Conservation (phyloP, 2,329 filamentous ascomycete genomes). For the Fonsecaea monophora region DNA sequence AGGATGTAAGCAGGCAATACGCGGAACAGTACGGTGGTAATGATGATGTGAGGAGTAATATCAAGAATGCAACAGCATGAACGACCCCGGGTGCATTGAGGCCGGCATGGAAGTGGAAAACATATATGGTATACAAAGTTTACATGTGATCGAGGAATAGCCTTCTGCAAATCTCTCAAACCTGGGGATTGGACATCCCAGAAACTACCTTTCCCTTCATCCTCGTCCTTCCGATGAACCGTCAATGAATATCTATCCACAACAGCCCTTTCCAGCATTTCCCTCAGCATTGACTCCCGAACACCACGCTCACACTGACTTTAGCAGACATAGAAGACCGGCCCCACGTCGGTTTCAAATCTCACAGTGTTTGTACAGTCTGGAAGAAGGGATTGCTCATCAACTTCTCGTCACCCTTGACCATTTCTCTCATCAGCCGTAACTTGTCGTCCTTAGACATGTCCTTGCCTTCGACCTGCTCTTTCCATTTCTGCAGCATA, state of each 20-base stretch:
- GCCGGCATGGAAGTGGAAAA: background rate
- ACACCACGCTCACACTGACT: slow-evolving; percentile 23
- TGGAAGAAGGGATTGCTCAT: slow-evolving; percentile 62
- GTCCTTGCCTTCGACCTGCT: slow-evolving; percentile 62
- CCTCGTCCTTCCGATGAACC: background rate
- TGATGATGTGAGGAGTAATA: slow-evolving; percentile 35
- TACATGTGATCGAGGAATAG: background rate
- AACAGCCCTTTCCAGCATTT: background rate
- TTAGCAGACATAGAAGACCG: background rate
- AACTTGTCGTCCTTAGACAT: slow-evolving; percentile 79
- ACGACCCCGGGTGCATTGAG: background rate
- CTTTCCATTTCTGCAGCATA: slow-evolving; percentile 84
- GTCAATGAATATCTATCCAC: background rate
- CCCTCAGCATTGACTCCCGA: background rate
- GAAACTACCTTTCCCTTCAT: background rate
- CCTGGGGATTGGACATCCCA: background rate
- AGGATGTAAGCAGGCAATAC: slow-evolving; percentile 30
- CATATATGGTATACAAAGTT: background rate
- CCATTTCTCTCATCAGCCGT: slow-evolving; percentile 76
- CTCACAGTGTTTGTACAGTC: slow-evolving; percentile 54
- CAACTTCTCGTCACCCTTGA: slow-evolving; percentile 72
- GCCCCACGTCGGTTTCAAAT: background rate
- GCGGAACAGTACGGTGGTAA: slow-evolving; percentile 31
- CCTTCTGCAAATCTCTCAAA: background rate
- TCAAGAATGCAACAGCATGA: slow-evolving; percentile 24